phyloP scores from a whole-genome alignment of 176 grass and related monocot species.

The Oropetium thomaeum region DNA sequence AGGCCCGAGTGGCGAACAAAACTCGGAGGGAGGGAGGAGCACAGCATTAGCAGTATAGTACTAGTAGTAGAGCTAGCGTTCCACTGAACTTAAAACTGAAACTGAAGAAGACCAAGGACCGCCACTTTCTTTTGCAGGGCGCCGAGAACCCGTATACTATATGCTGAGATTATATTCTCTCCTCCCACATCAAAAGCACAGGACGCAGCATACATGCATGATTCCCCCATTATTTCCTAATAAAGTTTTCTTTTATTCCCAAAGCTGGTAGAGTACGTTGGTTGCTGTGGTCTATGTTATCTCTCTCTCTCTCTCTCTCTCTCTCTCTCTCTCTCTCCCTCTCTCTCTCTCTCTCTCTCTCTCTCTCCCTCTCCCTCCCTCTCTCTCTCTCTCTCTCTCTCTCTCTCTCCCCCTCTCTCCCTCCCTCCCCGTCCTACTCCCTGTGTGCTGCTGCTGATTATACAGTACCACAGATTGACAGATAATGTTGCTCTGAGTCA shows the following conservation, averaged over 20 bases:
- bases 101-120: background rate
- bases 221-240: background rate
- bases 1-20: slow-evolving; percentile 29
- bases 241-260: background rate
- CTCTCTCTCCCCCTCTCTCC: background rate
- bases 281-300: background rate
- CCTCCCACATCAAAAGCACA: background rate
- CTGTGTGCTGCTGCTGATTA: no score
- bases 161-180: background rate
- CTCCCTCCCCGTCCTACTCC: no score
- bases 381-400: background rate
- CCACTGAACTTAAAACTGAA: background rate
- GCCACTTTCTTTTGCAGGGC: background rate
- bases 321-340: background rate
- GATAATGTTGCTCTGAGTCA: background rate
- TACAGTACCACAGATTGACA: background rate
- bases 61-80: no score
- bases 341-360: background rate
- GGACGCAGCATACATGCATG: background rate
- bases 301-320: background rate
- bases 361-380: background rate
- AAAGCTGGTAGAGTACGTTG: background rate
- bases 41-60: background rate
- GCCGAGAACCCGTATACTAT: background rate
- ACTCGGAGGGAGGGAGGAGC: background rate